Base-by-base conservation (phyloP, 225 moss, liverwort and hornwort species). In the Pseudisothecium myosuroides region DNA sequence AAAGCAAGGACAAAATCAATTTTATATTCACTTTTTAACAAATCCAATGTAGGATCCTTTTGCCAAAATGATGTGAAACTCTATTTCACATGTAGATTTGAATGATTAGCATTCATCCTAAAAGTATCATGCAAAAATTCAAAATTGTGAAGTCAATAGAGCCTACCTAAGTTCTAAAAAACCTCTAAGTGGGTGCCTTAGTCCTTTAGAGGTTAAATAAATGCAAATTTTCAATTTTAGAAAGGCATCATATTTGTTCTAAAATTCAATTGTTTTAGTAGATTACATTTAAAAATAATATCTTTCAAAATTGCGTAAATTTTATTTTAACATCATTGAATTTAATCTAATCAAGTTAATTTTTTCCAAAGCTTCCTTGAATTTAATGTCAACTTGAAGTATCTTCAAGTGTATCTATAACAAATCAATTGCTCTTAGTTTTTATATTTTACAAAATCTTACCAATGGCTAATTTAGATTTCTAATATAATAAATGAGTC, bases 181-280 rank as follows among this genome's bases (percentile, higher is more conserved):
- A 10, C 13, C 0, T 0, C 36, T 23, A 39, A 27, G 6, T 55
- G 1, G 6, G 0, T 2, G 15, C 6, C 0, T 56, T n/a, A n/a
- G 11, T n/a, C 55, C 11, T n/a, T 26, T 26, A 17, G 6, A 0
- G 6, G 2, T 17, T 37, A 27, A 27, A 58, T 1, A 17, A 27
- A 39, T 1, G 5, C 5, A 39, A 58, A 11, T 17, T n/a, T 56
- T 39, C 26, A 79, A 27, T 39, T 6, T 3, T 39, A 5, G 5
- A 27, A 39, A 56, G 0, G 26, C 10, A 27, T 79, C 4, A 1
- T 17, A 17, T 1, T 78, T n/a, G 1, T 27, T 58, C 5, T 6
- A 80, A n/a, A 74, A 56, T 58, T 56, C 15, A 17, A 58, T 16
- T 27, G 9, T 27, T 79, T 23, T 7, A 11, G 18, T 26, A 17